Evolutionary conservation across 805 yeast species (phyloP).

Genomic region (Cyberlindnera xylosilytica): DNA sequence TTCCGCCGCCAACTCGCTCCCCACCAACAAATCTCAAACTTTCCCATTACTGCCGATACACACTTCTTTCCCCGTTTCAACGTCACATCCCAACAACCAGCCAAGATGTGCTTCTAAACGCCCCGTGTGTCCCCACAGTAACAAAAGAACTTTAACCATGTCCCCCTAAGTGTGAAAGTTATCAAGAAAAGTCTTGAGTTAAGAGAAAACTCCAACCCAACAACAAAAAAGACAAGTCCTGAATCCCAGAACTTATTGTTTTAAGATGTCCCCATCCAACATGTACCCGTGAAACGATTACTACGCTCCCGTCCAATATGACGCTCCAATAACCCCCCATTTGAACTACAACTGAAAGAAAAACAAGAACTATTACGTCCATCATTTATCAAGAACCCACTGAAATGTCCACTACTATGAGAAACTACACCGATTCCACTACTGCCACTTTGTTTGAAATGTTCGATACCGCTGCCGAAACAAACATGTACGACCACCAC

Average conservation of each 20-base stretch:
- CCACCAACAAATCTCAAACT: background rate
- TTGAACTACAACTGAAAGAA: slow-evolving; percentile 5
- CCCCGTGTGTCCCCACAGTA: slow-evolving; percentile 12
- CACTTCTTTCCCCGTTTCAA: background rate
- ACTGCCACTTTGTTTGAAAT: slow-evolving; percentile 25
- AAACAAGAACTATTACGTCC: slow-evolving; percentile 1
- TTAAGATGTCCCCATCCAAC: slow-evolving; percentile 16
- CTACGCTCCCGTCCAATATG: slow-evolving; percentile 26
- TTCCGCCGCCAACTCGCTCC: background rate
- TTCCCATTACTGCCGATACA: slow-evolving; percentile 20
- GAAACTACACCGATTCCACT: slow-evolving; percentile 6
- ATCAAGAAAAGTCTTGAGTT: slow-evolving; percentile 7
- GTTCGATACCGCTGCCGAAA: slow-evolving; percentile 23
- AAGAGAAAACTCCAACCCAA: background rate
- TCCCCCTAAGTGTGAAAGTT: slow-evolving; percentile 8
- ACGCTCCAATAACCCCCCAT: slow-evolving; percentile 18
- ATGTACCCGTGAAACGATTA: slow-evolving; percentile 25
- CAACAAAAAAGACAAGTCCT: slow-evolving; percentile 7
- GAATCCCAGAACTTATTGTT: slow-evolving; percentile 13
- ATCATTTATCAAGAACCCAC: background rate
- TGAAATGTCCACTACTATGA: slow-evolving; percentile 5
- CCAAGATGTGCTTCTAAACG: slow-evolving; percentile 28
- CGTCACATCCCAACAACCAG: background rate
- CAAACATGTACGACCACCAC: slow-evolving; percentile 12
- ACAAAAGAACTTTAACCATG: slow-evolving; percentile 8